These are phyloP conservation scores for Arthrobotrys pseudoclavata DNA, from an alignment of 2,329 filamentous ascomycete species.

Conservation along the genomic window DNA sequence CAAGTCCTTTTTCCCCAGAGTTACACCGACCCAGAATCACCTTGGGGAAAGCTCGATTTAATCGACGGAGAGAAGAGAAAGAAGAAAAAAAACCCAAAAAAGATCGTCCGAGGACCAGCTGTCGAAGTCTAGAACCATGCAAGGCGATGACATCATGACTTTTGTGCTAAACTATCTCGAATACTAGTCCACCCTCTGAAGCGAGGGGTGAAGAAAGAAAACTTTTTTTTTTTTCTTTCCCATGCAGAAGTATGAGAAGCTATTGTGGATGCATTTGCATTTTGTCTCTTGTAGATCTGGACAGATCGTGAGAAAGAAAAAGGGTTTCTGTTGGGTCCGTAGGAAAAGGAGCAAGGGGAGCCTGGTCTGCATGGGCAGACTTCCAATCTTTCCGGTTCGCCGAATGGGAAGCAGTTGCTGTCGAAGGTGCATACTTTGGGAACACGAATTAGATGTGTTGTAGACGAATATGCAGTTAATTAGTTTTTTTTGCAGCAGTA, in stretches of 20 bases:
- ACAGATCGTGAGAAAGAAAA: conserved; percentile 13
- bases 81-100: not conserved
- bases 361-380: conserved; percentile 25
- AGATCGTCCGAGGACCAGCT: conserved; percentile 8
- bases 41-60: not conserved
- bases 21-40: conserved; percentile 1
- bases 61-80: not conserved
- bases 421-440: conserved; percentile 30
- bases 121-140: conserved; percentile 1
- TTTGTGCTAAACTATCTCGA: not conserved
- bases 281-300: not conserved
- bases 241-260: conserved; percentile 5
- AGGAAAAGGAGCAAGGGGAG: conserved; percentile 8
- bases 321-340: conserved; percentile 26
- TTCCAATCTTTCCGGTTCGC: conserved; percentile 56
- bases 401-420: conserved; percentile 42
- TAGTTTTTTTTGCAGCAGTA: conserved; percentile 9
- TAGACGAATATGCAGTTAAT: conserved; percentile 21
- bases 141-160: conserved; percentile 38
- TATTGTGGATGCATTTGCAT: conserved; percentile 11
- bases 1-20: not conserved
- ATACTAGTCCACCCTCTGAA: not conserved
- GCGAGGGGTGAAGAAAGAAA: conserved; percentile 2
- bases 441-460: conserved; percentile 31
- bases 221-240: conserved; percentile 1